These are phyloP conservation scores for Mercurialis annua DNA, from an alignment of 345 rosid species.

Conservation along the genomic window DNA sequence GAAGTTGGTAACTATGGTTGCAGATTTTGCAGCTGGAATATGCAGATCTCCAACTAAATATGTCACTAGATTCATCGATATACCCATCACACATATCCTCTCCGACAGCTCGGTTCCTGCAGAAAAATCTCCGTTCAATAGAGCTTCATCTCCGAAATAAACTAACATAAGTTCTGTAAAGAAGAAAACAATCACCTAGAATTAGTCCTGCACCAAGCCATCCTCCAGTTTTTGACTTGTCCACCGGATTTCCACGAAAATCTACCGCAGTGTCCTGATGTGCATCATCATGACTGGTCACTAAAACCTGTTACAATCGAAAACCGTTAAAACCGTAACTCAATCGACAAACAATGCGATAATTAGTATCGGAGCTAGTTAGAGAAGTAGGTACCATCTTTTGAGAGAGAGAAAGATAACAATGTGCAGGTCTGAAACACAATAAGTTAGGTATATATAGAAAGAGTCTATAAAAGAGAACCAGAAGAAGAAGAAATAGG, in stretches of 20 bases:
- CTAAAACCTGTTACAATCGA: constrained; percentile 42
- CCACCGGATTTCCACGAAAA: constrained; percentile 60
- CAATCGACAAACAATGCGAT: neutral
- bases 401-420: neutral
- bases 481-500: neutral
- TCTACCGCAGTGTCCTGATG: constrained; percentile 40
- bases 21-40: constrained; percentile 72
- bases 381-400: constrained; percentile 15
- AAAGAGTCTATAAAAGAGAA: neutral
- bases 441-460: neutral
- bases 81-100: constrained; percentile 90
- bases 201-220: constrained; percentile 93
- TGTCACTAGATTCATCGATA: constrained; percentile 84
- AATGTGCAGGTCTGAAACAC: neutral
- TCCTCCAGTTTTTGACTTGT: constrained; percentile 78
- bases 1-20: constrained; percentile 80
- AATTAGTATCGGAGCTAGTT: neutral
- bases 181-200: constrained; percentile 43
- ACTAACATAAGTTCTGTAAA: neutral
- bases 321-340: neutral
- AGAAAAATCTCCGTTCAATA: neutral
- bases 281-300: constrained; percentile 37
- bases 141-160: neutral
- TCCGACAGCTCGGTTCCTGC: constrained; percentile 85
- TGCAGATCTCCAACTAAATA: constrained; percentile 79